These are phyloP conservation scores for Aspergillus sojae DNA, from an alignment of 2,329 filamentous ascomycete species.

Conservation along the genomic window DNA sequence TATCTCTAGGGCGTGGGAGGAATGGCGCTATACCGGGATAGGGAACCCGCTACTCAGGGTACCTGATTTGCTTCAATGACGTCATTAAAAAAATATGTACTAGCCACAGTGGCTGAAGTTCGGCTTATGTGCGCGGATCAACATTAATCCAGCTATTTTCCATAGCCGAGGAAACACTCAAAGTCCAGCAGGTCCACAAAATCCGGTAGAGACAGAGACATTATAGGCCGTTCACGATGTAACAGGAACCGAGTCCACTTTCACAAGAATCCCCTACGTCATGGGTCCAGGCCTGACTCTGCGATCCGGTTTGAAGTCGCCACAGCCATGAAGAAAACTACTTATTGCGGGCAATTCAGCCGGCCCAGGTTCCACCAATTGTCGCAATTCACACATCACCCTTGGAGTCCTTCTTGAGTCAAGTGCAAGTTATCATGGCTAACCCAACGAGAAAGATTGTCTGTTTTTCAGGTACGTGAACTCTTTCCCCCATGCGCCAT, in stretches of 20 bases:
- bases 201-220: neutral
- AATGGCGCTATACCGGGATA: too few relatives aligned
- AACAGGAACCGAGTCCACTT: neutral
- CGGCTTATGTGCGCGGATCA: neutral
- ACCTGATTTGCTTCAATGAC: too few relatives aligned
- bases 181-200: neutral
- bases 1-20: too few relatives aligned
- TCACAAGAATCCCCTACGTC: neutral
- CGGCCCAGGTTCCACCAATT: neutral
- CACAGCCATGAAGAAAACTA: neutral
- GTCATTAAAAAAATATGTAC: neutral
- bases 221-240: neutral
- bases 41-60: too few relatives aligned
- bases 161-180: neutral
- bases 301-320: neutral
- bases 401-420: neutral
- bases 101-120: neutral
- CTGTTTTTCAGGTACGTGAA: slow-evolving; percentile 47
- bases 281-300: neutral
- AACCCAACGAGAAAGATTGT: slow-evolving; percentile 46
- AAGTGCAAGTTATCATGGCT: slow-evolving; percentile 10
- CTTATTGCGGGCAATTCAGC: neutral
- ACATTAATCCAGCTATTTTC: neutral
- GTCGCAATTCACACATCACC: neutral
- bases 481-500: neutral